Conservation (phyloP, 306 rosid species). For the Quercus glauca region DNA sequence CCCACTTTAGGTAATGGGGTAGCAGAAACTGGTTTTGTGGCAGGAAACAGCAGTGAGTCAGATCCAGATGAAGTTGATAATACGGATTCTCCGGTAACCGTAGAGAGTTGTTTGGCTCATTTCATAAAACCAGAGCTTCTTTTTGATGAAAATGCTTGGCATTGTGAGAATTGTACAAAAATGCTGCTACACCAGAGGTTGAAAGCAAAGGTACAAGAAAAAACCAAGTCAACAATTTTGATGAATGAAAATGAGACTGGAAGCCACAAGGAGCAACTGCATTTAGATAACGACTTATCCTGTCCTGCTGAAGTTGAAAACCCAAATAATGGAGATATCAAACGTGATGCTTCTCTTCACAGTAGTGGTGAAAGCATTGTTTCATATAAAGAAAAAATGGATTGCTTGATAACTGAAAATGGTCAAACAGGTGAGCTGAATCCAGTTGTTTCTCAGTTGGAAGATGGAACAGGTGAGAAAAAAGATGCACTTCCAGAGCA, state of each 20-base stretch:
- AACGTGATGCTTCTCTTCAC: constrained; percentile 17
- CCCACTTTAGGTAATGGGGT: constrained; percentile 52
- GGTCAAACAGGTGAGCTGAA: constrained; percentile 33
- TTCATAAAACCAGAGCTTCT: constrained; percentile 93
- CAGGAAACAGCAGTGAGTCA: constrained; percentile 64
- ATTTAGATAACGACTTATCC: constrained; percentile 22
- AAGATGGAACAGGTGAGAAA: constrained; percentile 22
- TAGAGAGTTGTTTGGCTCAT: constrained; percentile 85
- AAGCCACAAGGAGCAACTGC: constrained; percentile 28
- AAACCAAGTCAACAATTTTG: constrained; percentile 21
- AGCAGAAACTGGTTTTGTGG: constrained; percentile 42
- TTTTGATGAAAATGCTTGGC: constrained; percentile 84
- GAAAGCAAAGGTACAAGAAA: constrained; percentile 35
- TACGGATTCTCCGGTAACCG: constrained; percentile 77
- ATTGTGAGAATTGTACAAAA: constrained; percentile 89
- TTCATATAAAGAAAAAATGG: constrained; percentile 15
- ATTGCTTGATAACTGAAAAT: constrained; percentile 35
- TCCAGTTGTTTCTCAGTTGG: constrained; percentile 30
- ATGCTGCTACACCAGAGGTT: constrained; percentile 41
- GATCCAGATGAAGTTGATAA: constrained; percentile 98
- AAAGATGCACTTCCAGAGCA: constrained; percentile 29
- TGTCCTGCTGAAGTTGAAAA: constrained; percentile 31
- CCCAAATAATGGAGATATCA: constrained; percentile 35
- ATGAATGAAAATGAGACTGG: constrained; percentile 38
- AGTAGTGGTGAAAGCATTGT: constrained; percentile 32